A percentile compares a stretch with the other conserved stretches of the same genome.
These are phyloP conservation scores for Trichosporon sp. DNA, from an alignment of 1,284 basidiomycete species.

Conservation along the genomic window DNA sequence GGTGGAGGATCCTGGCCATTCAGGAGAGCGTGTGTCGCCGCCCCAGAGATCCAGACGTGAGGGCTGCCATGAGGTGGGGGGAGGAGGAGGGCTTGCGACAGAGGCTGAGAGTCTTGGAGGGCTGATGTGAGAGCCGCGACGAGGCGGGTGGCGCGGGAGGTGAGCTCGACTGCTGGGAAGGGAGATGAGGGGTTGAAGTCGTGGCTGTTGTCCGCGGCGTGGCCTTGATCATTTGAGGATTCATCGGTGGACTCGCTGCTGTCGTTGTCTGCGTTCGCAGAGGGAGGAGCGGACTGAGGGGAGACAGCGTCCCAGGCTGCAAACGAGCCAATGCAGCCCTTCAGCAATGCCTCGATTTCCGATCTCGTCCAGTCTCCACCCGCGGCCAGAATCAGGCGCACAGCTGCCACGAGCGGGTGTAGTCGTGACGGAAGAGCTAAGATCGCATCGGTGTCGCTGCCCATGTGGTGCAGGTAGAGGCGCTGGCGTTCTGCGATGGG, in stretches of 20 bases:
- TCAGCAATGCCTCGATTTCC: conserved; percentile 63
- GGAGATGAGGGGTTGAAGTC: conserved; percentile 3
- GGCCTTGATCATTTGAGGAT: too few species aligned
- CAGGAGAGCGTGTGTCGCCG: conserved; percentile 29
- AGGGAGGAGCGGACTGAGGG: neutral
- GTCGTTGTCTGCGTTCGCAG: conserved; percentile 43
- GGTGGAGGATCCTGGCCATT: conserved; percentile 7
- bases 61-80: conserved; percentile 30
- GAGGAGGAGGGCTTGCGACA: conserved; percentile 43
- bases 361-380: conserved; percentile 56
- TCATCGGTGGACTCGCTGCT: too few species aligned
- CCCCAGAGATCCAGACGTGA: conserved; percentile 35
- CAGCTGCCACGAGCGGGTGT: conserved; percentile 33
- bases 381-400: conserved; percentile 44
- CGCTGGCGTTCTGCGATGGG: conserved; percentile 55
- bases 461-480: conserved; percentile 57
- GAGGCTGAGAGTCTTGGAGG: conserved; percentile 39
- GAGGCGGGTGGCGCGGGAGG: conserved; percentile 64
- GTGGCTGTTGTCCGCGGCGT: too few species aligned
- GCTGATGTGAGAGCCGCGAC: conserved; percentile 61
- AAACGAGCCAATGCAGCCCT: conserved; percentile 41
- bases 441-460: conserved; percentile 56
- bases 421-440: conserved; percentile 30
- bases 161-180: conserved; percentile 19
- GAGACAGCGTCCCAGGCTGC: conserved; percentile 20